Conservation (phyloP, 768 basidiomycete genomes). For the Fomitopsis serialis region DNA sequence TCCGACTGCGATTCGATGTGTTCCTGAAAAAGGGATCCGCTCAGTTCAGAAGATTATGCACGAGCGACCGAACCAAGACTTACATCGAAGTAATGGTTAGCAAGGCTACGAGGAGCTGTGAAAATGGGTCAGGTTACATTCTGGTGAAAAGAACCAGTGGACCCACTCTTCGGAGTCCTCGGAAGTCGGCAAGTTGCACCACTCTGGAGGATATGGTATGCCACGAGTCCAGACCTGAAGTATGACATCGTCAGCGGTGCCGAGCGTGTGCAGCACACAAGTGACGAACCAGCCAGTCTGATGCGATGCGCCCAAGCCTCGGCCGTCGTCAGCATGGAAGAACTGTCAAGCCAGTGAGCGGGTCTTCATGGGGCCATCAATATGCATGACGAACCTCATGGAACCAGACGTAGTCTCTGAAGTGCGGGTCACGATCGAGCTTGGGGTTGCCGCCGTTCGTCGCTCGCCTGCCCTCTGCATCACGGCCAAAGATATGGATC, state of each 20-base stretch:
- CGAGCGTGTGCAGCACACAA: no score
- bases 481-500: slow-evolving; percentile 97
- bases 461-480: slow-evolving; percentile 79
- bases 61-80: slow-evolving; percentile 23
- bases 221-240: slow-evolving; percentile 87
- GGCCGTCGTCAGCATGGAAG: slow-evolving; percentile 92
- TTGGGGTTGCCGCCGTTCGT: slow-evolving; percentile 87
- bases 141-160: neutral
- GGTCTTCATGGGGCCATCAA: neutral
- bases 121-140: slow-evolving; percentile 2
- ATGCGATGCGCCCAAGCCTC: slow-evolving; percentile 94
- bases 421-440: slow-evolving; percentile 89
- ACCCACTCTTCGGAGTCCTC: slow-evolving; percentile 88
- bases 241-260: neutral
- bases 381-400: slow-evolving; percentile 61
- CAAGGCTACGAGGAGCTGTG: slow-evolving; percentile 82
- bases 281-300: slow-evolving; percentile 90
- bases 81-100: slow-evolving; percentile 93
- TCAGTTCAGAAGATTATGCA: neutral
- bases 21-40: slow-evolving; percentile 41
- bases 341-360: slow-evolving; percentile 43
- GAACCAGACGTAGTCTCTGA: slow-evolving; percentile 96
- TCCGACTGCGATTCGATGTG: slow-evolving; percentile 69
- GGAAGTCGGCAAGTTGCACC: slow-evolving; percentile 87
- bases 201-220: slow-evolving; percentile 87